Conservation (phyloP, 371 early-diverging fungal species). For the Mucor velutinosus region DNA sequence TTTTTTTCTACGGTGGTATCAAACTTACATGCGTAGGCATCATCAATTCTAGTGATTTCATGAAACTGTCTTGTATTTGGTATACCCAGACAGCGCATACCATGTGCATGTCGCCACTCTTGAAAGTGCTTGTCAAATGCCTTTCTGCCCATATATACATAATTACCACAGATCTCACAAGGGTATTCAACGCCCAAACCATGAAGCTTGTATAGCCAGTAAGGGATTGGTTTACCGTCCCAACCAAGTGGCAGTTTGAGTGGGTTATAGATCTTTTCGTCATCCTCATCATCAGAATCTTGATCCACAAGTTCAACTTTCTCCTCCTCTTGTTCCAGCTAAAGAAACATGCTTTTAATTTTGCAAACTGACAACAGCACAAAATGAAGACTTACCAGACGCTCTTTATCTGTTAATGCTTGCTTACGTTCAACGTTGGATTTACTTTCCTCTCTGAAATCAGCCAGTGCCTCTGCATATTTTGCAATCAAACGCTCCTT, state of each 20-base stretch:
- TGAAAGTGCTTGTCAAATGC: constrained; percentile 96
- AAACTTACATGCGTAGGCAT: constrained; percentile 85
- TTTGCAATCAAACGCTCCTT: constrained; percentile 67
- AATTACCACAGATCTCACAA: constrained; percentile 98
- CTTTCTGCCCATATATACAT: constrained; percentile 95
- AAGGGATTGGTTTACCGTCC: constrained; percentile 99
- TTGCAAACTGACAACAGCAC: background rate
- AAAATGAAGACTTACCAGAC: constrained; percentile 50
- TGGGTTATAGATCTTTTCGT: constrained; percentile 94
- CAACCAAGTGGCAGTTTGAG: constrained; percentile 95
- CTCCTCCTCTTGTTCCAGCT: constrained; percentile 71
- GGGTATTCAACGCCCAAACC: constrained; percentile 94
- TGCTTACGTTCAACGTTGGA: constrained; percentile 93
- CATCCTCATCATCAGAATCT: constrained; percentile 86
- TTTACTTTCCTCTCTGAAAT: constrained; percentile 78
- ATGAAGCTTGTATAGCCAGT: constrained; percentile 98
- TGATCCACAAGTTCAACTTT: constrained; percentile 72
- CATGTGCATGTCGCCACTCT: constrained; percentile 95
- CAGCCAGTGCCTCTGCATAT: constrained; percentile 62
- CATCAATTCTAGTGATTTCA: constrained; percentile 91
- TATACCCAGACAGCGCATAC: constrained; percentile 93
- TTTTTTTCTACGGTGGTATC: background rate
- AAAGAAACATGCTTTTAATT: background rate
- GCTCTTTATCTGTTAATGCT: constrained; percentile 89
- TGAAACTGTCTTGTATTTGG: constrained; percentile 94